These are phyloP conservation scores for Suillus subluteus DNA, from an alignment of 768 basidiomycete genomes.

Conservation along the genomic window DNA sequence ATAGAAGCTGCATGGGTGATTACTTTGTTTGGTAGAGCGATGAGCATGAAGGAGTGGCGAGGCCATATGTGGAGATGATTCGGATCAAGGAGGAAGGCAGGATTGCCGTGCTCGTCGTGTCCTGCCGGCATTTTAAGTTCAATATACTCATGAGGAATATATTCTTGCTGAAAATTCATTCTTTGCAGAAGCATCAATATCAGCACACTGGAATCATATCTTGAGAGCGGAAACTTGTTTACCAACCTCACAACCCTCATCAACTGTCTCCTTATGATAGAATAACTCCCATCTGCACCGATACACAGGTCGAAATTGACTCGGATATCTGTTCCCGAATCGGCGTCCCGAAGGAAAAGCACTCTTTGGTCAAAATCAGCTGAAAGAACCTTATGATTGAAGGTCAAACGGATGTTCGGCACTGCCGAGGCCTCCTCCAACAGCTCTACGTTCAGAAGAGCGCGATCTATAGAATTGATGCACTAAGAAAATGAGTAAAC, in stretches of 20 bases:
- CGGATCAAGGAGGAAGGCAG: slow-evolving; percentile 85
- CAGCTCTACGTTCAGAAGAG: slow-evolving; percentile 84
- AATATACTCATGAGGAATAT: slow-evolving; percentile 94
- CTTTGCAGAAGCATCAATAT: slow-evolving; percentile 44
- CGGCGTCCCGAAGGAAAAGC: slow-evolving; percentile 54
- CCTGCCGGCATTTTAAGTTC: slow-evolving; percentile 95
- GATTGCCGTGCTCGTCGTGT: slow-evolving; percentile 56
- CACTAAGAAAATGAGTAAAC: slow-evolving; percentile 53
- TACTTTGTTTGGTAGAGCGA: slow-evolving; percentile 97
- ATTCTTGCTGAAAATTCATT: slow-evolving; percentile 94
- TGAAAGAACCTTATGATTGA: slow-evolving; percentile 78
- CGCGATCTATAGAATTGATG: slow-evolving; percentile 93
- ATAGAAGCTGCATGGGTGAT: slow-evolving; percentile 28
- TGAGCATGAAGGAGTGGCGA: slow-evolving; percentile 98
- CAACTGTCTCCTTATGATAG: slow-evolving; percentile 88
- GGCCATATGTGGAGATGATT: slow-evolving; percentile 99
- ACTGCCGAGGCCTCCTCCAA: slow-evolving; percentile 71
- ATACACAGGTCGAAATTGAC: slow-evolving; percentile 79
- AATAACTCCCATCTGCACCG: slow-evolving; percentile 95
- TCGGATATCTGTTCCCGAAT: slow-evolving; percentile 45
- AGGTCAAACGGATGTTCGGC: slow-evolving; percentile 69
- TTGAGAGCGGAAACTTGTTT: slow-evolving; percentile 11
- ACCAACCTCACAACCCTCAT: slow-evolving; percentile 91
- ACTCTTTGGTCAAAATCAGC: slow-evolving; percentile 74
- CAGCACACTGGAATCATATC: slow-evolving; percentile 8